Conservation (phyloP, 768 basidiomycete species). For the Leucocoprinus birnbaumii region DNA sequence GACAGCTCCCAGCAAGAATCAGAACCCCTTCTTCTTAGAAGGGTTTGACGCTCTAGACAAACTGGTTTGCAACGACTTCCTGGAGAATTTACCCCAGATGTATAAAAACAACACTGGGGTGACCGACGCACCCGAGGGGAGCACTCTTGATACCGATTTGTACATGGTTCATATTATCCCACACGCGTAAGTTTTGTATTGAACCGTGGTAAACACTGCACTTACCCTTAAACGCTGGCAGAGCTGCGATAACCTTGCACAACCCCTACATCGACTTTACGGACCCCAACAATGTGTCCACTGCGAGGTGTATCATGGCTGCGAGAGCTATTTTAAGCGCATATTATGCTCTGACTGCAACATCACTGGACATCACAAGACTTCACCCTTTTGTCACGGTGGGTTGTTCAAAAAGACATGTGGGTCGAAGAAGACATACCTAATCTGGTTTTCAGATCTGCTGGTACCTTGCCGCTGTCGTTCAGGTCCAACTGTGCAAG, state of each 20-base stretch:
- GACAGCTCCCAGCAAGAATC: slow-evolving; percentile 65
- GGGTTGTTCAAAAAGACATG: slow-evolving; percentile 19
- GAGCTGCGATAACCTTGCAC: slow-evolving; percentile 86
- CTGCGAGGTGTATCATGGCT: slow-evolving; percentile 70
- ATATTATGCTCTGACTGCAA: slow-evolving; percentile 76
- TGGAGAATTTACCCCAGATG: slow-evolving; percentile 66
- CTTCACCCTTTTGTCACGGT: slow-evolving; percentile 84
- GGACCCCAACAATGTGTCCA: slow-evolving; percentile 62
- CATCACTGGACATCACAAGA: slow-evolving; percentile 76
- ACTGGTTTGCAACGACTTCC: slow-evolving; percentile 64
- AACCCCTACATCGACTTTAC: slow-evolving; percentile 80
- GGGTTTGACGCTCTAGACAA: slow-evolving; percentile 72
- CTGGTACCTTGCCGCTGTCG: slow-evolving; percentile 89
- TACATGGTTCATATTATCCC: slow-evolving; percentile 87
- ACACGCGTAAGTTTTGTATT: slow-evolving; percentile 64
- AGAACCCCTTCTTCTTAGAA: slow-evolving; percentile 65
- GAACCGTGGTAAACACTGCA: slow-evolving; percentile 1
- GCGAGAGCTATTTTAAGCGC: slow-evolving; percentile 72
- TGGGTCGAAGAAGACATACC: slow-evolving; percentile 6
- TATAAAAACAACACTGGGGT: slow-evolving; percentile 65
- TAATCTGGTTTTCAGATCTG: slow-evolving; percentile 55
- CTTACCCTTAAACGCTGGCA: slow-evolving; percentile 27
- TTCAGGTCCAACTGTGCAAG: slow-evolving; percentile 84
- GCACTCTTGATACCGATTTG: slow-evolving; percentile 73
- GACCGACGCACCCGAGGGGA: slow-evolving; percentile 54